Percentiles rank a stretch among this genome's conserved stretches.
phyloP scores from a whole-genome alignment of 2,329 filamentous ascomycete species.

The Nigrospora sphaerica region DNA sequence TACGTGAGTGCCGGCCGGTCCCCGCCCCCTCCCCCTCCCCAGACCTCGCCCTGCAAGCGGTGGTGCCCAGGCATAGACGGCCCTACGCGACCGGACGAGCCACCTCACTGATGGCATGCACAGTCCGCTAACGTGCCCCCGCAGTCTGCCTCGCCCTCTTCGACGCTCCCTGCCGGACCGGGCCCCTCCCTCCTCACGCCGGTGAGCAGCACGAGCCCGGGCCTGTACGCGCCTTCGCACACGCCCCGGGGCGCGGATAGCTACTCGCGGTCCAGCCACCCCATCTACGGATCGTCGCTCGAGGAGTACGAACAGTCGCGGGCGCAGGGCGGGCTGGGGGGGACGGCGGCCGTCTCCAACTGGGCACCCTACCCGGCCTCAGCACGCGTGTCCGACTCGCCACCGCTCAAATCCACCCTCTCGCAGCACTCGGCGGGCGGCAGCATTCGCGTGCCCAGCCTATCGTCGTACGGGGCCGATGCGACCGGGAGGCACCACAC shows the following conservation, averaged over 20 bases:
- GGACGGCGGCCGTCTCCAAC: slow-evolving; percentile 22
- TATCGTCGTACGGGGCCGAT: slow-evolving; percentile 32
- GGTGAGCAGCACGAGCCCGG: slow-evolving; percentile 23
- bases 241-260: slow-evolving; percentile 29
- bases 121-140: slow-evolving; percentile 4
- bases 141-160: slow-evolving; percentile 21
- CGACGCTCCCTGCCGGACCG: slow-evolving; percentile 15
- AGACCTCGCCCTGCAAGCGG: too few relatives aligned
- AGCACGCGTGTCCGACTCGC: slow-evolving; percentile 29
- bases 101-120: neutral
- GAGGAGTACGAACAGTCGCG: slow-evolving; percentile 1
- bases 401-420: slow-evolving; percentile 22
- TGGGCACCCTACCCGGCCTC: slow-evolving; percentile 42
- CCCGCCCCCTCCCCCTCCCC: too few relatives aligned
- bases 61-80: too few relatives aligned
- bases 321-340: neutral
- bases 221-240: slow-evolving; percentile 25
- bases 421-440: slow-evolving; percentile 25
- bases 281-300: slow-evolving; percentile 40
- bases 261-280: slow-evolving; percentile 19
- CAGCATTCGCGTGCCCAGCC: slow-evolving; percentile 25
- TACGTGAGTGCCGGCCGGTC: slow-evolving; percentile 41
- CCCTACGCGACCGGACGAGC: too few relatives aligned
- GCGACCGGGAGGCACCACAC: slow-evolving; percentile 17
- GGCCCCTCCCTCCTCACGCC: slow-evolving; percentile 20